Evolutionary conservation across 2,329 filamentous ascomycete species (phyloP), one percentile per base, ranked within the genome.

Genomic region (Calonectria montana): DNA sequence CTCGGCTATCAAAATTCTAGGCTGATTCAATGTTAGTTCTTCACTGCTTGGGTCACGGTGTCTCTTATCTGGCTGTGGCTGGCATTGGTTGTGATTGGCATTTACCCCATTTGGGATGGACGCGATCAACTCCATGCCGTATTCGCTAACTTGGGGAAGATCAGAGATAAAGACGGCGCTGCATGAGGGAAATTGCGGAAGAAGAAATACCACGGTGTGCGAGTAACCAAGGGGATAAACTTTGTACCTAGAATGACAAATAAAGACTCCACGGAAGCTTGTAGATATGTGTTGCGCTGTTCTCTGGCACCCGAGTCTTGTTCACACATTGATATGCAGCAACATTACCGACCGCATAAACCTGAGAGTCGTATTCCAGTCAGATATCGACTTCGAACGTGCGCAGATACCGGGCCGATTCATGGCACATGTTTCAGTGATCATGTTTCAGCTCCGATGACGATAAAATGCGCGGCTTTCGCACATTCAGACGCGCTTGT

Each of bases 71-170:
- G 69, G 67, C 37, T 72, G 4, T 74, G 70, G 64, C 37, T 68
- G 35, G 55, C 72, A 16, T 39, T 74, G n/a, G 15, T 70, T 35
- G 64, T 66, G 3, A 68, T 68, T 16, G 67, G 67, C 12, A 73
- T 74, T 25, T 70, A 73, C 37, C 72, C 70, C 10, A 55, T 74
- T 16, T 72, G 63, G 50, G 67, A 74, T 55, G 70, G 72, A 7
- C 53, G 65, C 3, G 37, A 67, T 18, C 61, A 73, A 7, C 47
- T 72, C 16, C 16, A 61, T 35, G 25, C 27, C 4, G 21, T 67
- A 18, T 59, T 59, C 15, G 37, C 35, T n/a, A 57, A n/a, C 13
- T 23, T 67, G 29, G 23, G 29, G 31, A 37, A 21, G 12, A 57
- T 37, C 31, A 37, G n/a, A 16, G 50, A 57, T 23, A 21, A 37